Evolutionary conservation across 768 basidiomycete genomes (phyloP), one percentile per base, ranked within the genome.

Genomic region (Imleria badia): DNA sequence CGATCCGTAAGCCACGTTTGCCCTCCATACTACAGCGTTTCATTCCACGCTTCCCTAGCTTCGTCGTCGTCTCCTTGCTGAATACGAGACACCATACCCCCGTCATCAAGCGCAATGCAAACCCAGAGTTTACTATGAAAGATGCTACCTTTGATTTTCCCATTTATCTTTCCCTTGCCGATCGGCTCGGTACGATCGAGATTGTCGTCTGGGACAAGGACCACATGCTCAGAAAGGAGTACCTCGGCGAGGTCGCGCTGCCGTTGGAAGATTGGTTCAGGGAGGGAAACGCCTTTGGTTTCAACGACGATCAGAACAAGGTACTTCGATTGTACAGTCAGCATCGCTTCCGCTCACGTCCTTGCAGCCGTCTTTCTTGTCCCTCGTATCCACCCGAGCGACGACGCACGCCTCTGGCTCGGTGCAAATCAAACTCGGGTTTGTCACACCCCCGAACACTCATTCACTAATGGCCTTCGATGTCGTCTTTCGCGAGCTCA

Each of bases 141-240:
- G 84, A 89, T 61, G 86, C 91, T 12, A 94, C 92, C 0, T 98
- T 94, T 67, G 91, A 96, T 54, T 92, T 95, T 61, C 89, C 93
- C 0, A 78, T 97, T 17, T 91, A 89, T 61, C 77, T 88, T 17
- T 88, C 86, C 15, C 78, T 89, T 26, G 85, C 86, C 1, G 87
- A 89, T 60, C 76, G 77, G 42, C 78, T 91, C 6, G 87, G 89
- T 33, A 83, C 80, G 2, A 62, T 98, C 40, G 94, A 98, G 71
- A 75, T 93, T 33, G 86, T 97, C 13, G 79, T 94, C 0, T 99
- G 96, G 95, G 94, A 95, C 72, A 94, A 88, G 75, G 95, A 98
- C 71, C 76, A 91, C 60, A 69, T 94, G 63, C 54, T 74, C 52
- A 82, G 79, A 64, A 97, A 94, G 74, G 96, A 98, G 42, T 99